Evolutionary conservation across 805 yeast genomes (phyloP), one percentile per base, ranked within the genome.

Genomic region (Suhomyces sp.): DNA sequence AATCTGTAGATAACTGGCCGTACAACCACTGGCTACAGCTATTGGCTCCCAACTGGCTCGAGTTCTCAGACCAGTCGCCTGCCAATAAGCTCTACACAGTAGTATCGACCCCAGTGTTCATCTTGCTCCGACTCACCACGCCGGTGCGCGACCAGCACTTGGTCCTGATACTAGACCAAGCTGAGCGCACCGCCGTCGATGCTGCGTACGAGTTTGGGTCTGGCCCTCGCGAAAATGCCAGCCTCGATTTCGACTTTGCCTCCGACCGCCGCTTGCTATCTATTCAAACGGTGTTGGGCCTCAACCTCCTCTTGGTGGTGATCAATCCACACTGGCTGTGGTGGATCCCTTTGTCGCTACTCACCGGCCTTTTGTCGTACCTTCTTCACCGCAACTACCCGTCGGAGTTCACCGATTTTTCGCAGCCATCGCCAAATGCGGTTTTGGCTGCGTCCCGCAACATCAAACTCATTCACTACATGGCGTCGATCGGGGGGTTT

Each of bases 401-500:
- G n/a, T 13, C 36, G 13, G 24, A 15, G 8, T 31, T 40, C 33
- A 15, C 19, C 8, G 41, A 31, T 33, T 23, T 13, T 17, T 24
- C 41, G 15, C 26, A 15, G 27, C 46, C 46, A 22, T 24, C 31
- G 27, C 17, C 47, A 9, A n/a, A 27, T 15, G 2, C 41, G 2
- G 13, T 31, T n/a, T 12, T 15, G 6, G 8, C 33, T 4, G 51
- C 51, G 51, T 12, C 48, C 15, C 8, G 13, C 42, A 46, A 52
- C 24, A 12, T 57, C 22, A 49, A 56, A 44, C 29, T 47, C 44
- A 44, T 63, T 55, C 65, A 68, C 53, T 57, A 68, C 48, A 10
- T 57, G 12, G 50, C 56, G 10, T 69, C 89, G 0, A 45, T 76
- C 0, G 19, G 77, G 3, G 97, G 97, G 0, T 93, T 93, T 63